phyloP scores from a whole-genome alignment of 164 flowering plant genomes.

The Annona cherimola region DNA sequence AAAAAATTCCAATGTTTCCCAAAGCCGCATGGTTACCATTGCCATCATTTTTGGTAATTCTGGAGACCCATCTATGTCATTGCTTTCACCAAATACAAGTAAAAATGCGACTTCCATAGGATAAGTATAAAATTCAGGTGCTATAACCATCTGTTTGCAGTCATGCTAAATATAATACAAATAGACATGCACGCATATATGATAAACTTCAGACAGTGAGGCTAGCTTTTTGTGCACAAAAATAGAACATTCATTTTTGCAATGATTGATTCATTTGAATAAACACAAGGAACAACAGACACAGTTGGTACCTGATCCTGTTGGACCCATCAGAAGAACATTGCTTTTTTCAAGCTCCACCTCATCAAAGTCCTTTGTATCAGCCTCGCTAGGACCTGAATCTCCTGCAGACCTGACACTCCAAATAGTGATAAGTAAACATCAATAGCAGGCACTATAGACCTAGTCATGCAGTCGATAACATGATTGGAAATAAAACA shows the following conservation, averaged over 20 bases:
- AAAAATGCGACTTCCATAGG: background rate
- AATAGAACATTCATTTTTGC: background rate
- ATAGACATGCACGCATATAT: background rate
- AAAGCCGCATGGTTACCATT: background rate
- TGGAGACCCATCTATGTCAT: background rate
- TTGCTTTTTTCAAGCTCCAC: conserved; percentile 98
- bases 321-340: conserved; percentile 91
- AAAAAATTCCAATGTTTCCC: background rate
- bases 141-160: background rate
- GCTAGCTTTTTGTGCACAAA: background rate
- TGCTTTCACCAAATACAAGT: background rate
- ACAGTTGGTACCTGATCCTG: conserved; percentile 79
- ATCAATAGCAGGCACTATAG: background rate
- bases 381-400: conserved; percentile 26
- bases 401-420: conserved; percentile 56
- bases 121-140: background rate
- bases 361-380: conserved; percentile 43
- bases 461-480: background rate
- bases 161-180: background rate
- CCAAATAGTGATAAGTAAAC: conserved; percentile 12
- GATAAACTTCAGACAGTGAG: background rate
- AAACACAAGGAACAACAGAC: background rate
- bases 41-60: background rate
- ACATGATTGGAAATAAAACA: conserved; percentile 1
- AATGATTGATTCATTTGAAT: no score